Base-by-base conservation (phyloP, 2,329 filamentous ascomycete species). In the Cladosporium sp. region DNA sequence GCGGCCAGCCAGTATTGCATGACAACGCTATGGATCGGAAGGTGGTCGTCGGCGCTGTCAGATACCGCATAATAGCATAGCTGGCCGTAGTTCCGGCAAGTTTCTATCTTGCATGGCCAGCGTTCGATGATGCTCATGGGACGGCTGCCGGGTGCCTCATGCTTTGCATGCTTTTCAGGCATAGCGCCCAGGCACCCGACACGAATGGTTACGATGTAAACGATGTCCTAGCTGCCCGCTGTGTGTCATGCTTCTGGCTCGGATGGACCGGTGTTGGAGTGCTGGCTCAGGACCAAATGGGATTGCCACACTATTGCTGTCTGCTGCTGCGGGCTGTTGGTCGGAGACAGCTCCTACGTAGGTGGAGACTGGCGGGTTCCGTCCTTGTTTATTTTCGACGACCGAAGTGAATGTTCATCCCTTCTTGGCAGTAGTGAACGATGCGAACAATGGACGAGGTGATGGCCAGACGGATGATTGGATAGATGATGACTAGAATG, bases 1-100 rank as follows among this genome's bases (percentile, higher is more conserved):
- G 36, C 45, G 4, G 45, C 45, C 6, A 39, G 36, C 45, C 45
- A 48, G 27, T 16, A 16, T 19, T 48, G 45, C 45, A 48, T 39
- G 25, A 32, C 18, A 19, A 48, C 29, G 36, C 45, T 48, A 13
- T 36, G 30, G 45, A 48, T 40, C 11, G 45, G 36, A 1, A 48
- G 36, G 36, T 48, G 45, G 25, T 48, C 27, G 0, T 22, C 25
- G 13, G 27, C 45, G 4, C n/a, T 25, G 5, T 48, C 35, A 2
- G 45, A 18, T 1, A 32, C 18, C 7, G 16, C n/a, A 25, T 25
- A 47, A 27, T 48, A 48, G 45, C 45, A 48, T 16, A 48, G 29
- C 16, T 48, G 45, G 4, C 45, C 45, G 36, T 40, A 33, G 27
- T 48, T 40, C 13, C 36, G 45, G n/a, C 36, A 48, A 16, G 16